Percentiles rank a stretch among this genome's conserved stretches.
Conservation (phyloP, 176 grass and related monocot genomes). For the Aechmea fasciata region DNA sequence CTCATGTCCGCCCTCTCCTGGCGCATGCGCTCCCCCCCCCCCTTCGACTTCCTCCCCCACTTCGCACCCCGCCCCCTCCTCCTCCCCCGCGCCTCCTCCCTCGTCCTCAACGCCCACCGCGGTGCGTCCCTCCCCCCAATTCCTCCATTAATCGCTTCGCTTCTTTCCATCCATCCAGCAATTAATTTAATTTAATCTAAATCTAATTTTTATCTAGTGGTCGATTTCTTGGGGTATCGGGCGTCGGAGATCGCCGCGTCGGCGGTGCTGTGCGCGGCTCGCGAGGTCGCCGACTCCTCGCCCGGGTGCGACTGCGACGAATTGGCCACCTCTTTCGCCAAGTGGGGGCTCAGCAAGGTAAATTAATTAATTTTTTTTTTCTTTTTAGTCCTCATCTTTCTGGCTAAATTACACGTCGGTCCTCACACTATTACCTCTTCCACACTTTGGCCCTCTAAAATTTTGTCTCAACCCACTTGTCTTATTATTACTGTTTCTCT, state of each 20-base stretch:
- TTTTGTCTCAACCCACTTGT: not conserved
- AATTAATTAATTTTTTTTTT: not conserved
- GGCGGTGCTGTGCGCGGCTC: slow-evolving; percentile 21
- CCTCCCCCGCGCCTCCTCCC: slow-evolving; percentile 9
- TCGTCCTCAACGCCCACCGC: slow-evolving; percentile 19
- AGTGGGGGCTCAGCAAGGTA: slow-evolving; percentile 30
- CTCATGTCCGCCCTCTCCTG: slow-evolving; percentile 31
- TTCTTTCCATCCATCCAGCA: too few species aligned
- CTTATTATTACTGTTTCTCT: not conserved
- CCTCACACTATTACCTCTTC: not conserved
- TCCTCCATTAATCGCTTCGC: too few species aligned
- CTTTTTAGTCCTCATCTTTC: too few species aligned
- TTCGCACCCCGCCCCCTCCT: not conserved
- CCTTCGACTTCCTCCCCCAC: slow-evolving; percentile 43
- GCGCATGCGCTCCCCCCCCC: slow-evolving; percentile 35
- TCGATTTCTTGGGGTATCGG: slow-evolving; percentile 39
- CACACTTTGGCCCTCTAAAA: not conserved
- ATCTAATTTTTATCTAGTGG: too few species aligned
- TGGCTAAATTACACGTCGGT: too few species aligned
- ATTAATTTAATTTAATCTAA: too few species aligned
- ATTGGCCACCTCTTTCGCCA: not conserved
- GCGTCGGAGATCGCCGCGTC: slow-evolving; percentile 34
- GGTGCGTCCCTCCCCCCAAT: slow-evolving; percentile 10
- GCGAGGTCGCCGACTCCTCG: slow-evolving; percentile 7
- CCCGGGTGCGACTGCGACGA: not conserved